A percentile compares a stretch with the other conserved stretches of the same genome.
phyloP scores from a whole-genome alignment of 2,329 filamentous ascomycete genomes.

The Onygena corvina region DNA sequence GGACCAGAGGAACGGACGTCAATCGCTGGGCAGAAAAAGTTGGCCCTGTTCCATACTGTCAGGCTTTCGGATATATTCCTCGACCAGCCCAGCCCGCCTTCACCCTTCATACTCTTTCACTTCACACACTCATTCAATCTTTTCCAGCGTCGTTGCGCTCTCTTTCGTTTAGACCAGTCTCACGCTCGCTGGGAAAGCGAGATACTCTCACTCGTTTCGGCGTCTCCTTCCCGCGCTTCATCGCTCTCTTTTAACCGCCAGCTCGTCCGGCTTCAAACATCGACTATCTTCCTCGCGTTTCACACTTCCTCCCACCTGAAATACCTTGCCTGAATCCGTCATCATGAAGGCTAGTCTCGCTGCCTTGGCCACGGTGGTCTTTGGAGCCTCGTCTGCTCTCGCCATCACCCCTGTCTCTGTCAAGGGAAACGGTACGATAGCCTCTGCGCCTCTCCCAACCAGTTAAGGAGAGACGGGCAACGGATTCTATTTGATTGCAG shows the following conservation, averaged over 20 bases:
- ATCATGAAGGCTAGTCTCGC: conserved; percentile 43
- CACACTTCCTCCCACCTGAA: background rate
- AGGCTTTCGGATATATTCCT: background rate
- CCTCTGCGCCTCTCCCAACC: background rate
- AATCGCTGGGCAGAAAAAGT: background rate
- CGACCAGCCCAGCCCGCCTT: too few relatives aligned
- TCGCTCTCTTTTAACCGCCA: conserved; percentile 8
- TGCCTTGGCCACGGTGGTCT: conserved; percentile 36
- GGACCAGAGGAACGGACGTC: background rate
- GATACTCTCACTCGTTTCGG: conserved; percentile 5
- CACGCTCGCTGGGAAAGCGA: background rate
- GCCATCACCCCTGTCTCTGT: conserved; percentile 47
- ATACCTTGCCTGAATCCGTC: background rate
- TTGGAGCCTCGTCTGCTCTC: conserved; percentile 37
- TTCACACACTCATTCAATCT: background rate
- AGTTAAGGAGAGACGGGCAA: background rate
- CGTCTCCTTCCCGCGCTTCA: conserved; percentile 4
- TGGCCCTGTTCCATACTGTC: background rate
- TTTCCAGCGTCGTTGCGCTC: too few relatives aligned
- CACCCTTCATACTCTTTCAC: background rate
- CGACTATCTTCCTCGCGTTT: background rate
- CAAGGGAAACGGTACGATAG: conserved; percentile 48
- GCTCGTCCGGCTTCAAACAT: background rate
- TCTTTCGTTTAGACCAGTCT: too few relatives aligned
- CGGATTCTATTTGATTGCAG: background rate